Percentiles rank a stretch among this genome's conserved stretches.
Conservation (phyloP, 495 filamentous ascomycete genomes). For the Xylaria telfairii region DNA sequence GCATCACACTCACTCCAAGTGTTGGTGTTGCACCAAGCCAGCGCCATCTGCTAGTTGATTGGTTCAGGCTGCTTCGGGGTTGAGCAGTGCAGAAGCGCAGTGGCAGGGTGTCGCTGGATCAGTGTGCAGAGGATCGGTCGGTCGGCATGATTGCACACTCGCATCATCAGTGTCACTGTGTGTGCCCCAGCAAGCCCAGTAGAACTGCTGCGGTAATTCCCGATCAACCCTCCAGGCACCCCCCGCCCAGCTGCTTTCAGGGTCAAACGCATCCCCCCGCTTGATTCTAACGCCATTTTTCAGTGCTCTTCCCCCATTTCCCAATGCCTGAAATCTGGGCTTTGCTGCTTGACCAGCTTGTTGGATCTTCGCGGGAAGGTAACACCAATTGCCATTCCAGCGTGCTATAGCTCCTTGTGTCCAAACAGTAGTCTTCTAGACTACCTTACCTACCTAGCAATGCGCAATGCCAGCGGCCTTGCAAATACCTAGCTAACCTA, state of each 20-base stretch:
- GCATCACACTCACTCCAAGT: constrained; percentile 10
- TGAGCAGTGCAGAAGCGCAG: constrained; percentile 7
- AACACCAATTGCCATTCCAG: neutral
- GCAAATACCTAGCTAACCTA: constrained; percentile 5
- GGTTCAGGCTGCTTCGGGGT: constrained; percentile 27
- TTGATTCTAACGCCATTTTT: constrained; percentile 25
- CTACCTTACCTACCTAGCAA: neutral
- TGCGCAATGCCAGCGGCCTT: neutral
- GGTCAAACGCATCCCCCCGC: constrained; percentile 43
- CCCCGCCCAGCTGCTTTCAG: constrained; percentile 36
- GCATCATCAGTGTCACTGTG: constrained; percentile 24
- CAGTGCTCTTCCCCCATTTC: constrained; percentile 25
- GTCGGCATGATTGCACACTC: constrained; percentile 14
- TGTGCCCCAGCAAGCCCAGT: constrained; percentile 3
- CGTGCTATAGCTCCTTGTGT: neutral
- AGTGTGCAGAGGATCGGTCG: constrained; percentile 11
- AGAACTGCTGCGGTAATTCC: constrained; percentile 41
- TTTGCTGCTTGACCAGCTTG: neutral
- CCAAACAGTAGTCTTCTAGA: neutral
- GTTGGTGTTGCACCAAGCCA: constrained; percentile 37
- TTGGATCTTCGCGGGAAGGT: constrained; percentile 7
- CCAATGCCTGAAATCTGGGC: constrained; percentile 1
- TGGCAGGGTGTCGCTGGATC: neutral
- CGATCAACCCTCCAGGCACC: constrained; percentile 26
- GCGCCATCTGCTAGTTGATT: constrained; percentile 35